Evolutionary conservation across 768 basidiomycete genomes (phyloP).

Genomic region (Naganishia randhawae): DNA sequence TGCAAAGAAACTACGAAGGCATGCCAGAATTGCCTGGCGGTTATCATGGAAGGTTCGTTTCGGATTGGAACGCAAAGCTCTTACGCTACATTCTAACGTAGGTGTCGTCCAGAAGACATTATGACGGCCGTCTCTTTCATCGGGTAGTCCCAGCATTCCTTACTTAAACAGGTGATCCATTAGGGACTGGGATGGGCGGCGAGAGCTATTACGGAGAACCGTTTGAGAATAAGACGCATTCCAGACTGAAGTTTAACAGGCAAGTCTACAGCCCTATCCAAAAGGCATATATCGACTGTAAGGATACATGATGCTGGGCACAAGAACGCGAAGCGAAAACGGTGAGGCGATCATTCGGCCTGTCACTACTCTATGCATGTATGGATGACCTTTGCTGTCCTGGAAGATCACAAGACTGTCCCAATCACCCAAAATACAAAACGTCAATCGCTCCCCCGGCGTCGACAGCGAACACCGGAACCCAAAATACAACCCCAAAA

Average conservation of each 20-base stretch:
- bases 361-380: too few species aligned
- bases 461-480: too few species aligned
- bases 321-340: too few species aligned
- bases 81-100: conserved; percentile 82
- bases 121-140: conserved; percentile 84
- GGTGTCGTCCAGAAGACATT: conserved; percentile 90
- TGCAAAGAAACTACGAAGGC: conserved; percentile 94
- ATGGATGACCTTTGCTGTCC: too few species aligned
- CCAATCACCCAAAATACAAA: too few species aligned
- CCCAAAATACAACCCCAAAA: too few species aligned
- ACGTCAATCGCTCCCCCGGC: too few species aligned
- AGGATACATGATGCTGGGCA: too few species aligned
- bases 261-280: too few species aligned
- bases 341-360: too few species aligned
- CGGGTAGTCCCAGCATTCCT: conserved; percentile 88
- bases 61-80: conserved; percentile 60
- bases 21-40: conserved; percentile 81
- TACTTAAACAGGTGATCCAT: conserved; percentile 89
- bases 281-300: too few species aligned
- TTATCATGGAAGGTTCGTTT: conserved; percentile 80
- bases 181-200: conserved; percentile 84
- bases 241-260: conserved; percentile 69
- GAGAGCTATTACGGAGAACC: conserved; percentile 95
- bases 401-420: too few species aligned
- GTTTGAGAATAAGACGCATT: conserved; percentile 91